Evolutionary conservation across 306 rosid species (phyloP).

Genomic region (Rosa rugosa): DNA sequence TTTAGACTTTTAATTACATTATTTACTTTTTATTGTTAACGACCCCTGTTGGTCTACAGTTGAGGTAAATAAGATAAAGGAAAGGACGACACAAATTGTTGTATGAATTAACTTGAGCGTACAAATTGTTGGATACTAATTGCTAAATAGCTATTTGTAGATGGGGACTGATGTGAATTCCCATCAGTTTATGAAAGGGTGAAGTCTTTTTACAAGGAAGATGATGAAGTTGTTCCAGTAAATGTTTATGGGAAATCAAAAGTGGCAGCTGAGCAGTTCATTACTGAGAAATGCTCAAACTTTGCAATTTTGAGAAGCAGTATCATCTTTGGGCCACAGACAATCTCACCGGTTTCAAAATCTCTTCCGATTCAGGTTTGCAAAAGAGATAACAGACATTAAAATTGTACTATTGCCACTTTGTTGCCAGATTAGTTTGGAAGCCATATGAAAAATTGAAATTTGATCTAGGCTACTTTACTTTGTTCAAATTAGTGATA

Average conservation of each 20-base stretch:
- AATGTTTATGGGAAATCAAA: slow-evolving; percentile 89
- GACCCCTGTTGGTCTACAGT: not conserved
- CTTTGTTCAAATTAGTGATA: slow-evolving; percentile 14
- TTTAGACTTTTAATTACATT: not conserved
- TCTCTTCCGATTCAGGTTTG: slow-evolving; percentile 93
- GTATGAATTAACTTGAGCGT: not conserved
- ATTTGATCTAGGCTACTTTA: not conserved
- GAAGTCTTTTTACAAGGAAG: slow-evolving; percentile 85
- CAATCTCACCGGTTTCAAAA: slow-evolving; percentile 77
- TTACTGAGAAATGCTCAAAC: slow-evolving; percentile 62
- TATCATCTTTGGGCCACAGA: slow-evolving; percentile 91
- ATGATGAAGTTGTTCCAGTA: slow-evolving; percentile 64
- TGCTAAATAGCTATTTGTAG: slow-evolving; percentile 18
- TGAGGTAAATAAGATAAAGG: not conserved
- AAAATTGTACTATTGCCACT: not conserved
- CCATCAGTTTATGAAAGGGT: slow-evolving; percentile 75
- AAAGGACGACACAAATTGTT: not conserved
- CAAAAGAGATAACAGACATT: slow-evolving; percentile 4
- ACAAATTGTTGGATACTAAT: not conserved
- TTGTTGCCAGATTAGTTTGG: not conserved
- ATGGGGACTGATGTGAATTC: slow-evolving; percentile 26
- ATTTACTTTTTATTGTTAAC: not conserved
- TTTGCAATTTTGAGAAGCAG: slow-evolving; percentile 88
- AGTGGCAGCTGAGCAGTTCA: slow-evolving; percentile 70
- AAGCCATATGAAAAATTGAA: not conserved